Conservation (phyloP, 768 basidiomycete genomes). For the Pholiota conissans region DNA sequence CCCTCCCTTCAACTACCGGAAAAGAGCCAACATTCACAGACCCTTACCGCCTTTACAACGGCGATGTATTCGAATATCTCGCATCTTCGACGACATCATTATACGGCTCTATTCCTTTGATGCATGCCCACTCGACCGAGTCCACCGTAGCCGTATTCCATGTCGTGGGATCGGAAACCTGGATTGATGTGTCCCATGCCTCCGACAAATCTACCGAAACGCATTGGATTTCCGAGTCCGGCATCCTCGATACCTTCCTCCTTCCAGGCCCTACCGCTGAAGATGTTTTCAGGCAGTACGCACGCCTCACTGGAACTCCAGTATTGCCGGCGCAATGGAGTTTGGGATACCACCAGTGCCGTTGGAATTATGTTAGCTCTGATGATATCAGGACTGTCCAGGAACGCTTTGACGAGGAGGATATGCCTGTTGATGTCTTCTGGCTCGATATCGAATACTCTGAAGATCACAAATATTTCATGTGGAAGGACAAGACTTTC, state of each 20-base stretch:
- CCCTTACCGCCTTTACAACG: constrained; percentile 93
- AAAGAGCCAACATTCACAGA: constrained; percentile 77
- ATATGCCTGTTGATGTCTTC: constrained; percentile 94
- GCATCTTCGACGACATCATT: constrained; percentile 77
- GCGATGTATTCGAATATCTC: constrained; percentile 96
- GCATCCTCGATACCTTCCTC: constrained; percentile 92
- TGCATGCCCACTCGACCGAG: constrained; percentile 88
- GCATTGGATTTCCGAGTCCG: constrained; percentile 98
- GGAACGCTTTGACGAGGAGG: constrained; percentile 86
- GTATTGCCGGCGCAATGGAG: constrained; percentile 91
- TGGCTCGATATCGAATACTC: constrained; percentile 98
- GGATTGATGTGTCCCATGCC: constrained; percentile 85
- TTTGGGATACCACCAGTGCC: constrained; percentile 94
- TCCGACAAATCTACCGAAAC: constrained; percentile 73
- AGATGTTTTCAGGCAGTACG: constrained; percentile 85
- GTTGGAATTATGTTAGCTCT: constrained; percentile 96
- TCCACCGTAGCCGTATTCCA: constrained; percentile 92
- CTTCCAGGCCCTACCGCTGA: constrained; percentile 87
- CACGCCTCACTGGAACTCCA: constrained; percentile 79
- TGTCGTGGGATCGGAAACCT: constrained; percentile 87
- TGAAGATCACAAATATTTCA: constrained; percentile 93
- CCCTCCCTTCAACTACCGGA: constrained; percentile 86
- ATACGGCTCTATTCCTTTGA: constrained; percentile 89
- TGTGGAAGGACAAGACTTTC: constrained; percentile 93
- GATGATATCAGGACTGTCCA: constrained; percentile 87